Conservation (phyloP, 2,329 filamentous ascomycete species). For the Alternaria sp. region DNA sequence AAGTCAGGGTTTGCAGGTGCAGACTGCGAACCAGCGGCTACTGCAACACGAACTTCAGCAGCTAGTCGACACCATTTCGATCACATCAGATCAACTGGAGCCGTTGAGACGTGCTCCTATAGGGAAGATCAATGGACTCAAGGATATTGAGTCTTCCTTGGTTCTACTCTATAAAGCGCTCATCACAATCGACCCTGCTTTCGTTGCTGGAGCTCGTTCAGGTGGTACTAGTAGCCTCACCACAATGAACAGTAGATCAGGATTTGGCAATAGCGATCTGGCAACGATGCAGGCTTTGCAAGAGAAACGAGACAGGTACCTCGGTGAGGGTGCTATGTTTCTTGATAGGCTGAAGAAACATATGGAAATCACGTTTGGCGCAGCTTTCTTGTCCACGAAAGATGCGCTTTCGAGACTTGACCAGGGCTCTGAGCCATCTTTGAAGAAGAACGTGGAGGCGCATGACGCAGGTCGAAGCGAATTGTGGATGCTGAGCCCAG, state of each 20-base stretch:
- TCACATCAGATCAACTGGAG: slow-evolving; percentile 77
- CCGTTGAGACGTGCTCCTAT: slow-evolving; percentile 77
- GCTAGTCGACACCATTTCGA: slow-evolving; percentile 89
- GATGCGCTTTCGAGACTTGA: slow-evolving; percentile 64
- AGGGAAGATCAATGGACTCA: slow-evolving; percentile 73
- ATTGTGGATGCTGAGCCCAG: slow-evolving; percentile 86
- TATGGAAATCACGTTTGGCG: slow-evolving; percentile 81
- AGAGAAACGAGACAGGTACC: slow-evolving; percentile 92
- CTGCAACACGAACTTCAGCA: slow-evolving; percentile 88
- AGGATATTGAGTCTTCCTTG: slow-evolving; percentile 78
- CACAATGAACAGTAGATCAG: slow-evolving; percentile 54
- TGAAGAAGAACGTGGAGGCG: slow-evolving; percentile 72
- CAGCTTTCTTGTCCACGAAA: slow-evolving; percentile 74
- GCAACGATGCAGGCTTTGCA: slow-evolving; percentile 91
- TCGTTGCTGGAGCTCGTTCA: slow-evolving; percentile 62
- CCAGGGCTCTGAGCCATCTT: slow-evolving; percentile 55
- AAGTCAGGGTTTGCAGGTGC: slow-evolving; percentile 94
- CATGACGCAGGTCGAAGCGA: slow-evolving; percentile 75
- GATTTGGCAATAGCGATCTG: slow-evolving; percentile 76
- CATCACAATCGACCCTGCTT: slow-evolving; percentile 87
- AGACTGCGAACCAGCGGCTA: slow-evolving; percentile 95
- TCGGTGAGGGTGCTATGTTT: slow-evolving; percentile 77
- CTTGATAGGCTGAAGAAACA: slow-evolving; percentile 81
- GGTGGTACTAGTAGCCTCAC: slow-evolving; percentile 34
- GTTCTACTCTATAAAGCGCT: slow-evolving; percentile 90